Evolutionary conservation across 768 basidiomycete genomes (phyloP).

Genomic region (Trametopsis cervina): DNA sequence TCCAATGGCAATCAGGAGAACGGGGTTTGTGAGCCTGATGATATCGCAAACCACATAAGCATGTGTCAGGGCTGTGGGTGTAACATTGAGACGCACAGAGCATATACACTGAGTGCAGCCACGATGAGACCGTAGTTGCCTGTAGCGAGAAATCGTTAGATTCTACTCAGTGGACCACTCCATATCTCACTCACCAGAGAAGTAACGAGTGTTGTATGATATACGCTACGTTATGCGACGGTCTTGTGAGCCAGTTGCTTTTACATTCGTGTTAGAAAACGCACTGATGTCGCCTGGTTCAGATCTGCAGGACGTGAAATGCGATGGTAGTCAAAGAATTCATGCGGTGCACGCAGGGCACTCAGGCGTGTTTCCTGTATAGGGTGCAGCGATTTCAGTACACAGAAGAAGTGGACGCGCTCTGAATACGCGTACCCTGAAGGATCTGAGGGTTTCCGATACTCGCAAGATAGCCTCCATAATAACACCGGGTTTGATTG

Average conservation of each 20-base stretch:
- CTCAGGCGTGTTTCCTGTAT: slow-evolving; percentile 72
- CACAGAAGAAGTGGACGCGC: background rate
- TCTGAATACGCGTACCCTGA: slow-evolving; percentile 45
- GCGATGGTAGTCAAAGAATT: slow-evolving; percentile 82
- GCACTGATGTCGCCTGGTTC: slow-evolving; percentile 69
- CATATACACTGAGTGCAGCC: slow-evolving; percentile 75
- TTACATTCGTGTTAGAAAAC: too few species aligned
- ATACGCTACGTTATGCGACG: slow-evolving; percentile 50
- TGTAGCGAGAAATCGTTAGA: slow-evolving; percentile 17
- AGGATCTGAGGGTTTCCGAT: slow-evolving; percentile 60
- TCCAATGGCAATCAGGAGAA: slow-evolving; percentile 72
- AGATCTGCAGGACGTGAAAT: slow-evolving; percentile 80
- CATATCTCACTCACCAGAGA: slow-evolving; percentile 48
- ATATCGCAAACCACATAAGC: slow-evolving; percentile 1
- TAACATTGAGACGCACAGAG: slow-evolving; percentile 49
- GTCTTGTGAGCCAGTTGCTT: slow-evolving; percentile 2
- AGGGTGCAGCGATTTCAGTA: background rate
- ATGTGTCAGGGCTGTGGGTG: background rate
- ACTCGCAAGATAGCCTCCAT: slow-evolving; percentile 68
- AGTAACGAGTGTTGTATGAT: slow-evolving; percentile 91
- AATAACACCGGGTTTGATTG: too few species aligned
- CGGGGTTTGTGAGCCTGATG: slow-evolving; percentile 69
- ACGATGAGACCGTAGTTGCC: slow-evolving; percentile 88
- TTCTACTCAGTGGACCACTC: slow-evolving; percentile 1
- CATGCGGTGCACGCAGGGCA: slow-evolving; percentile 59